phyloP scores from a whole-genome alignment of 257 asterid genomes.

The Fraxinus excelsior region DNA sequence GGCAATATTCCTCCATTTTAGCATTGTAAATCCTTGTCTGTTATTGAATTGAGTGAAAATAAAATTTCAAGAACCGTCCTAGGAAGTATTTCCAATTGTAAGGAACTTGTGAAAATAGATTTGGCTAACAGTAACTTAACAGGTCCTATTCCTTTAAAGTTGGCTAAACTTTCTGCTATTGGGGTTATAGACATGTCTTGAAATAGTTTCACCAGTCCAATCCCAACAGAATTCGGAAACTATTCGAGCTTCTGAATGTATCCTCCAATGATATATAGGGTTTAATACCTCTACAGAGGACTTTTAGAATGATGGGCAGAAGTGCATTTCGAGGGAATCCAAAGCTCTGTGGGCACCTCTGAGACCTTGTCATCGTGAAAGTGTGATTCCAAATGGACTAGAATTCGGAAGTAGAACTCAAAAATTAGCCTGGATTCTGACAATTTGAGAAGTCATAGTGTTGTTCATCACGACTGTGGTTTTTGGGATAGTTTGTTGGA shows the following conservation, averaged over 20 bases:
- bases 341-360: conserved; percentile 71
- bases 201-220: conserved; percentile 56
- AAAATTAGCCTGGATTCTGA: conserved; percentile 81
- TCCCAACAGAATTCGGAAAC: conserved; percentile 54
- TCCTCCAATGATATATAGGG: conserved; percentile 84
- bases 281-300: conserved; percentile 55
- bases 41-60: conserved; percentile 70
- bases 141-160: conserved; percentile 64
- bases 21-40: conserved; percentile 54
- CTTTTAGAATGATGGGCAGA: conserved; percentile 54
- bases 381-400: conserved; percentile 52
- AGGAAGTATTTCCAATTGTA: conserved; percentile 60
- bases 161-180: conserved; percentile 61
- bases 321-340: conserved; percentile 80
- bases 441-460: conserved; percentile 59
- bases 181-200: conserved; percentile 59
- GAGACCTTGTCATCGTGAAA: conserved; percentile 51
- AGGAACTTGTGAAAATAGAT: conserved; percentile 57
- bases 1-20: conserved; percentile 71
- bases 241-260: conserved; percentile 62
- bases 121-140: conserved; percentile 64
- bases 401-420: conserved; percentile 73
- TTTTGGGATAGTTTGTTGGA: conserved; percentile 44
- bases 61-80: conserved; percentile 64
- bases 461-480: conserved; percentile 49